Percentiles rank a stretch among this genome's conserved stretches.
These are phyloP conservation scores for Tetramitus jugosus DNA, from an alignment of 208 protist species.

Conservation along the genomic window DNA sequence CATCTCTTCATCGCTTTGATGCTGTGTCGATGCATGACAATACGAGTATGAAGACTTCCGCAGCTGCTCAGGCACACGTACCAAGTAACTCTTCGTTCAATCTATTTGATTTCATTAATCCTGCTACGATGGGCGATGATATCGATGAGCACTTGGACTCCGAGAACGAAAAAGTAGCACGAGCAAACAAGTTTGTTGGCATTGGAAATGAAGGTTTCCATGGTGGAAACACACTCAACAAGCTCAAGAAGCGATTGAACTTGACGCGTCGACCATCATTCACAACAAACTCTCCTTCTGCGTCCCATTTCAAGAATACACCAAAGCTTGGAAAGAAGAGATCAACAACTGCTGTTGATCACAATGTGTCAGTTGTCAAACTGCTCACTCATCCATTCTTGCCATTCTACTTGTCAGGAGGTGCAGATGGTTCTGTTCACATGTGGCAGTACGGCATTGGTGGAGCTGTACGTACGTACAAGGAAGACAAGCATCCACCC, in stretches of 20 bases:
- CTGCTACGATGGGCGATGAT: not conserved
- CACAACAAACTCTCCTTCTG: not conserved
- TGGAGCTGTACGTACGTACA: constrained; percentile 3
- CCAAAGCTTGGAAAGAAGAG: not conserved
- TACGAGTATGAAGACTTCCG: not conserved
- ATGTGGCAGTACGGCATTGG: constrained; percentile 23
- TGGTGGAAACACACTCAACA: not conserved
- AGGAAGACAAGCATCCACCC: not conserved
- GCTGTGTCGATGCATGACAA: not conserved
- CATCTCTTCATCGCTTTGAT: constrained; percentile 23
- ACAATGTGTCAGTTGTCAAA: not conserved
- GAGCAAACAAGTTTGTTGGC: not conserved
- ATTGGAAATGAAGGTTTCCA: not conserved
- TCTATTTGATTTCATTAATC: constrained; percentile 5
- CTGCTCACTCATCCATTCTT: constrained; percentile 27
- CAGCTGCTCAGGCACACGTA: not conserved
- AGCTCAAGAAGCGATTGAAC: not conserved
- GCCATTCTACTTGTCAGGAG: constrained; percentile 30
- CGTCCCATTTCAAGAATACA: not conserved
- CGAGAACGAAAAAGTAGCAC: not conserved
- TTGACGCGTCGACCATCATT: not conserved
- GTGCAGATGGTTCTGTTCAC: constrained; percentile 23
- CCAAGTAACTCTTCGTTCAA: not conserved
- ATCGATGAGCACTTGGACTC: not conserved
- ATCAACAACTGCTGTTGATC: not conserved